phyloP scores from a whole-genome alignment of 805 yeast species.

The Brettanomyces sp. region DNA sequence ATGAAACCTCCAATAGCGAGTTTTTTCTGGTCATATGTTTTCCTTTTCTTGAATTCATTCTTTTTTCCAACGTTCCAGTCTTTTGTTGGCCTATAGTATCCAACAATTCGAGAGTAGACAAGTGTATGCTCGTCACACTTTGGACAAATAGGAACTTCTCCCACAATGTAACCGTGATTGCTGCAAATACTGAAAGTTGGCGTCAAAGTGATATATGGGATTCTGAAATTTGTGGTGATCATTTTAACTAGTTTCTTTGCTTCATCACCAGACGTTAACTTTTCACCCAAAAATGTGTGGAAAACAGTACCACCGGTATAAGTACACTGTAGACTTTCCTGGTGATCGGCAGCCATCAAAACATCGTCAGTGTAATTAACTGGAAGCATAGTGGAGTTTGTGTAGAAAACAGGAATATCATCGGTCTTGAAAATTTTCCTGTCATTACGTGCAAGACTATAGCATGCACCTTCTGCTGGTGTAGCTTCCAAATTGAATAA shows the following conservation, averaged over 20 bases:
- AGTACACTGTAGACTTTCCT: not conserved
- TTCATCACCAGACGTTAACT: not conserved
- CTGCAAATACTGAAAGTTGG: conserved; percentile 2
- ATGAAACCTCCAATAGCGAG: conserved; percentile 1
- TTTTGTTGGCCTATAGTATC: conserved; percentile 1
- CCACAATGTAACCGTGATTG: not conserved
- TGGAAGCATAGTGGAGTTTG: not conserved
- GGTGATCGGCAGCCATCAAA: conserved; percentile 1
- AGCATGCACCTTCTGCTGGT: conserved; percentile 1
- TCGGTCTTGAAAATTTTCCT: not conserved
- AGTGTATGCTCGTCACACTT: not conserved
- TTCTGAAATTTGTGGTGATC: not conserved
- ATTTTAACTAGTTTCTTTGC: not conserved
- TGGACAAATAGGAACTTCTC: not conserved
- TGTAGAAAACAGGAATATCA: not conserved
- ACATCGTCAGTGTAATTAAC: not conserved
- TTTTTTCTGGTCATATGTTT: not conserved
- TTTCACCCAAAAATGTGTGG: conserved; percentile 1
- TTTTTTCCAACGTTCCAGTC: conserved; percentile 1
- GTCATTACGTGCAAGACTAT: not conserved
- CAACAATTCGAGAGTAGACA: conserved; percentile 1
- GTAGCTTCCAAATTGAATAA: conserved; percentile 1
- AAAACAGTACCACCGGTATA: conserved; percentile 2
- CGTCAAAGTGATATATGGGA: not conserved
- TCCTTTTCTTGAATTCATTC: not conserved